phyloP scores from a whole-genome alignment of 306 rosid species.

The Hippophae tibetana region DNA sequence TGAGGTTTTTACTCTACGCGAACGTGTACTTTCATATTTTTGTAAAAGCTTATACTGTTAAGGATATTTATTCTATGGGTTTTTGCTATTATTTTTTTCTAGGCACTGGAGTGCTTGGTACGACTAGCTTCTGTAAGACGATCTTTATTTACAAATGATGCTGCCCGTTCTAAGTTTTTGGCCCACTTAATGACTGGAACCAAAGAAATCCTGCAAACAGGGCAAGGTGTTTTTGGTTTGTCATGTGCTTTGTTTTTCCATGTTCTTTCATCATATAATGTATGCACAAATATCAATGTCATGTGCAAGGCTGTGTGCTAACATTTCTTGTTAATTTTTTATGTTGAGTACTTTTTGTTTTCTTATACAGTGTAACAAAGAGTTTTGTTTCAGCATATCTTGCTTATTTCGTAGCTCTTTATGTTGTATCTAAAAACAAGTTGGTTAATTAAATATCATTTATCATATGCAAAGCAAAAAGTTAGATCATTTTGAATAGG shows the following conservation, averaged over 20 bases:
- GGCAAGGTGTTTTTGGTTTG: constrained; percentile 74
- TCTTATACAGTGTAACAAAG: too few relatives aligned
- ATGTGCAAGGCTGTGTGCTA: too few relatives aligned
- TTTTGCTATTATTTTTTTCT: constrained; percentile 39
- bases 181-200: constrained; percentile 99
- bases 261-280: constrained; percentile 8
- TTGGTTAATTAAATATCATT: too few relatives aligned
- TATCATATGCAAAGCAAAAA: too few relatives aligned
- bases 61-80: constrained; percentile 19
- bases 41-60: constrained; percentile 19
- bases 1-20: background rate
- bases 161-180: constrained; percentile 94
- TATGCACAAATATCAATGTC: constrained; percentile 8
- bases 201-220: constrained; percentile 96
- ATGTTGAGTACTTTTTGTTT: too few relatives aligned
- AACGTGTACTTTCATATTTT: constrained; percentile 13
- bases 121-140: constrained; percentile 99
- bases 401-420: too few relatives aligned
- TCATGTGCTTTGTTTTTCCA: constrained; percentile 20
- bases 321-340: too few relatives aligned
- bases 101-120: constrained; percentile 99
- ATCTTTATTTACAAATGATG: constrained; percentile 93
- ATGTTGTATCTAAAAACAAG: too few relatives aligned
- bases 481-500: too few relatives aligned
- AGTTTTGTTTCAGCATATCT: too few relatives aligned